Evolutionary conservation across 2,329 filamentous ascomycete genomes (phyloP), one percentile per base, ranked within the genome.

Genomic region (Botryotinia convoluta): DNA sequence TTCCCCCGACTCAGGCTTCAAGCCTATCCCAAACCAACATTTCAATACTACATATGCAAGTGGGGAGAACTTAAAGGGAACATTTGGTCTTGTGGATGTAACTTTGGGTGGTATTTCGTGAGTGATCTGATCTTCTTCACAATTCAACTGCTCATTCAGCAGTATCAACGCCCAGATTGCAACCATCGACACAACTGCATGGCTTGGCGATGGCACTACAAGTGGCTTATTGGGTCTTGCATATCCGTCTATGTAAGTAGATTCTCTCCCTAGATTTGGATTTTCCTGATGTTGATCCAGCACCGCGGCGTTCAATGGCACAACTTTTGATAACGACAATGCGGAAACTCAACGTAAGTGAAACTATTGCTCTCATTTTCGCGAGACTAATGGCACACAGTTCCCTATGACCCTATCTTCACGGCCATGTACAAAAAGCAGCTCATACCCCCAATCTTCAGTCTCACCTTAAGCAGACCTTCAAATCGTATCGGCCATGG

Each of bases 151-250:
- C 29, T 71, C 20, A 64, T 42, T 42, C 14, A 3, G 7, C 5
- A 63, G 68, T 0, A 29, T 54, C 6, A 54, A 18, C 37, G 85
- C 87, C 76, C 82, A 84, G 45, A 80, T 88, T n/a, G 86, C 82
- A 0, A 75, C 87, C 26, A 85, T 86, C 5, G 81, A 84, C 65
- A 75, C 78, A 51, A 82, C 84, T 0, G 82, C 80, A 20, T 85
- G 83, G 81, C 77, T 81, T 29, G 85, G 85, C 14, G 84, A 87
- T 72, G 81, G 80, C 1, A 78, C 82, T 32, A 84, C 84, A 1
- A 84, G 83, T 39, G 87, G 87, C 4, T 78, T 88, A 3, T 76
- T 89, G 6, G 87, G 87, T 0, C 81, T 89, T 20, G 85, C 82
- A 1, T 88, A 86, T 76, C 84, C 85, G 12, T 80, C 83, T 22